Conservation (phyloP, 495 filamentous ascomycete species). For the Penicillium coprophilum region DNA sequence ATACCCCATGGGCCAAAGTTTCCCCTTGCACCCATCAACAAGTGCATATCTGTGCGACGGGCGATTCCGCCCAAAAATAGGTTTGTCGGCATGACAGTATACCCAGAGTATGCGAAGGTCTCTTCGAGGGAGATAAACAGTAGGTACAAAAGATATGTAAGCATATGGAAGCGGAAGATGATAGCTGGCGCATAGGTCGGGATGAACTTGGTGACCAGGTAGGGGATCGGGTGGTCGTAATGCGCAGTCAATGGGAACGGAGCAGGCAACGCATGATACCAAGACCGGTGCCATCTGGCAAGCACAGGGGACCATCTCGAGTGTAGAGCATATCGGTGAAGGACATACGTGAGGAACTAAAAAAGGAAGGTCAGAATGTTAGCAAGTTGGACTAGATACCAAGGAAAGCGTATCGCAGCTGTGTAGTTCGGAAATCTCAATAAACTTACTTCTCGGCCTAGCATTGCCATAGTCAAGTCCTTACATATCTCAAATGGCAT, state of each 20-base stretch:
- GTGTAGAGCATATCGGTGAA: constrained; percentile 75
- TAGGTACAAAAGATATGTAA: constrained; percentile 75
- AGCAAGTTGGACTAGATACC: not conserved
- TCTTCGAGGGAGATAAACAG: constrained; percentile 72
- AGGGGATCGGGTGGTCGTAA: constrained; percentile 79
- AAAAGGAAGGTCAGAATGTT: not conserved
- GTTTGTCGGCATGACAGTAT: constrained; percentile 65
- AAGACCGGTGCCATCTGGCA: constrained; percentile 54
- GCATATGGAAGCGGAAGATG: constrained; percentile 67
- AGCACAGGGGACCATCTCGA: constrained; percentile 28
- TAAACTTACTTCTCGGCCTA: constrained; percentile 54
- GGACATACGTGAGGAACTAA: constrained; percentile 60
- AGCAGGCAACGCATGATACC: constrained; percentile 62
- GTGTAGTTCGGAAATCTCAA: not conserved
- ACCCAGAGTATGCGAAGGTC: constrained; percentile 73
- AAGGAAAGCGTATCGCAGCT: not conserved
- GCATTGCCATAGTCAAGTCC: constrained; percentile 50
- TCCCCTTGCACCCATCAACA: constrained; percentile 56
- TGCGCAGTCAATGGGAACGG: constrained; percentile 68
- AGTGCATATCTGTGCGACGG: constrained; percentile 66
- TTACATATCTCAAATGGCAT: constrained; percentile 61
- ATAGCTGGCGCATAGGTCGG: constrained; percentile 72
- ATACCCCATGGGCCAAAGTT: constrained; percentile 80
- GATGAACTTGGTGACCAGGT: constrained; percentile 66
- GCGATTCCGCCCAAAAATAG: constrained; percentile 76